Evolutionary conservation across 108 stramenopile species (phyloP).

Genomic region (Hondaea fermentalgiana): DNA sequence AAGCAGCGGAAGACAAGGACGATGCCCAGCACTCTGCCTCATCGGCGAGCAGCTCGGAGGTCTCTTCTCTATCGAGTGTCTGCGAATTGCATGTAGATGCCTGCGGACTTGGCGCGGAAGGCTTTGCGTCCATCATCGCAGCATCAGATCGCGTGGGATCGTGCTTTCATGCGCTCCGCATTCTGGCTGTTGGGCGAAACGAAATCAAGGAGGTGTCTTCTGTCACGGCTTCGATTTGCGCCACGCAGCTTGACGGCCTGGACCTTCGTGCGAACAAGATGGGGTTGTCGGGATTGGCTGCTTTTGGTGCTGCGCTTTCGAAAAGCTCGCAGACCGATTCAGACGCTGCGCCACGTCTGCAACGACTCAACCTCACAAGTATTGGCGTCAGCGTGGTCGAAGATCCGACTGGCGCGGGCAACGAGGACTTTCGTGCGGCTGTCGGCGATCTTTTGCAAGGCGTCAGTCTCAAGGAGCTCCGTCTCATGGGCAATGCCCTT

Average conservation of each 20-base stretch:
- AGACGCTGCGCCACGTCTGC: neutral
- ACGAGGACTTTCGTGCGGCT: neutral
- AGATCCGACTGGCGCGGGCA: neutral
- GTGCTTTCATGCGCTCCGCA: neutral
- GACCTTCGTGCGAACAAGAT: neutral
- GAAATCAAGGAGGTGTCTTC: neutral
- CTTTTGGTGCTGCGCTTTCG: neutral
- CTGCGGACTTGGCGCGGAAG: neutral
- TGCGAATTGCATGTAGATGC: neutral
- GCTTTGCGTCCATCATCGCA: neutral
- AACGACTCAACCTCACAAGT: neutral
- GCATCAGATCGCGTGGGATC: neutral
- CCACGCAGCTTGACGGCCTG: neutral
- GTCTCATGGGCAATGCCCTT: slow-evolving; percentile 22
- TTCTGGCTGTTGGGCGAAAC: neutral
- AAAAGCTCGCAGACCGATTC: neutral
- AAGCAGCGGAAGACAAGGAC: neutral
- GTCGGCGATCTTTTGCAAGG: neutral
- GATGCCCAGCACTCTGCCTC: neutral
- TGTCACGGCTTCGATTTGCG: neutral
- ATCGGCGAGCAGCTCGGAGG: too few relatives aligned
- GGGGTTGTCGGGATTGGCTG: neutral
- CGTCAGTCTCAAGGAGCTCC: slow-evolving; percentile 18
- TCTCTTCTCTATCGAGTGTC: neutral
- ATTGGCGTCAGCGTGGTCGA: neutral